Base-by-base conservation (phyloP, 208 protist genomes). In the Trypanosoma cruzi region DNA sequence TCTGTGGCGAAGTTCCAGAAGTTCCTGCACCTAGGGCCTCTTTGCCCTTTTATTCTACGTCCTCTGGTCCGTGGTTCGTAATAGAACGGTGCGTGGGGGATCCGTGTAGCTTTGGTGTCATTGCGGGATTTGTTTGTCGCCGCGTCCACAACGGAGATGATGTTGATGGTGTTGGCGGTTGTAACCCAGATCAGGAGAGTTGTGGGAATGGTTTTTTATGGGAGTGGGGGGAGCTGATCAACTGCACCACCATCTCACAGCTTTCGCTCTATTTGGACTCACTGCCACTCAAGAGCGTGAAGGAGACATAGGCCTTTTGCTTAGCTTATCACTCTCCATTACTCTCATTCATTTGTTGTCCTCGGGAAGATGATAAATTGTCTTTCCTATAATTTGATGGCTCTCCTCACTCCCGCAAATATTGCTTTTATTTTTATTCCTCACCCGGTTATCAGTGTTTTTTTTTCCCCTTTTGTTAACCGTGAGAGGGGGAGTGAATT, bases 41-140 rank as follows among this genome's bases (percentile, higher is more conserved):
- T 22, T 55, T 37, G 18, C n/a, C 46, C 16, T 67, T 67, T 46
- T 37, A 36, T 44, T 53, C 20, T 31, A 31, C 26, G 11, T 67
- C 64, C 26, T 40, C 36, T 7, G 64, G 64, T 4, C 71, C 71
- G 24, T 61, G n/a, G 64, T 7, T 56, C 0, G 64, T 69, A 22
- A 26, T 76, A 18, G 64, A 70, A 57, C 71, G 48, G 2, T 76
- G 71, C 31, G 32, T 66, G 10, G 28, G 55, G 24, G 71, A 76
- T 42, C 71, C 71, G 13, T 76, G 71, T 40, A 76, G 71, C 37
- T 76, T 76, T 71, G 71, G 71, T 52, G 71, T 76, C 10, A 63
- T 76, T 66, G 71, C 71, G 0, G 71, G 71, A n/a, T 76, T 76
- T 61, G 49, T 76, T 32, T 66, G 10, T 28, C 48, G 49, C n/a